Evolutionary conservation across 1,284 basidiomycete genomes (phyloP), one percentile per base, ranked within the genome.

Genomic region (Papiliotrema terrestris): DNA sequence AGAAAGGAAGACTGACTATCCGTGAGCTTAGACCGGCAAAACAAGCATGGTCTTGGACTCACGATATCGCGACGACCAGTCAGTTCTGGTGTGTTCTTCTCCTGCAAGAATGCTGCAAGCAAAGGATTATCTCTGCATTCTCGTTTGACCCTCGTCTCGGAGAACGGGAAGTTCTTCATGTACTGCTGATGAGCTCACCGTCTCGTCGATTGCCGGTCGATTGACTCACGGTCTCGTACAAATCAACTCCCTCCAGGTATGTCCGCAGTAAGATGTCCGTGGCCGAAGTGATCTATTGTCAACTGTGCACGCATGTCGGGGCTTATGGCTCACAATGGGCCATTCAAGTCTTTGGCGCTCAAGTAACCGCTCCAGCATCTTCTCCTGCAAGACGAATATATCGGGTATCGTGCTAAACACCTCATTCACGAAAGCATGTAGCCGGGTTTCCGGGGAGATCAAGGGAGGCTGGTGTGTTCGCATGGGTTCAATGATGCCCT

Each of bases 231-330:
- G 58, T 55, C 45, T 72, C 69, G 29, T 70, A 72, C n/a, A 66
- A 44, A 11, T 61, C 59, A 0, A 55, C 60, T 11, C 60, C 53
- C 35, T 69, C 66, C 67, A 65, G 77, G 77, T 64, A 66, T 84
- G 86, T 82, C 61, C 88, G 85, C 29, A 91, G 81, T 43, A 91
- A 75, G 49, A 91, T 83, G 71, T 91, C 89, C 3, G 87, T 82
- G 2, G 90, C 78, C 49, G 86, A 88, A 61, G 86, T 83, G 22
- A 91, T 75, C 26, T 67, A 35, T 20, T 19, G 29, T 11, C 23
- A 57, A 23, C 54, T 4, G 20, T 20, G 1, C 29, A 20, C n/a
- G 43, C 20, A 20, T 53, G 17, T 17, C 25, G 8, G 8, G 9
- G 29, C 14, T 22, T 19, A 43, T 0, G 8, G 45, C 66, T 44